Conservation (phyloP, 805 yeast species). For the Citeromyces nyonsensis region DNA sequence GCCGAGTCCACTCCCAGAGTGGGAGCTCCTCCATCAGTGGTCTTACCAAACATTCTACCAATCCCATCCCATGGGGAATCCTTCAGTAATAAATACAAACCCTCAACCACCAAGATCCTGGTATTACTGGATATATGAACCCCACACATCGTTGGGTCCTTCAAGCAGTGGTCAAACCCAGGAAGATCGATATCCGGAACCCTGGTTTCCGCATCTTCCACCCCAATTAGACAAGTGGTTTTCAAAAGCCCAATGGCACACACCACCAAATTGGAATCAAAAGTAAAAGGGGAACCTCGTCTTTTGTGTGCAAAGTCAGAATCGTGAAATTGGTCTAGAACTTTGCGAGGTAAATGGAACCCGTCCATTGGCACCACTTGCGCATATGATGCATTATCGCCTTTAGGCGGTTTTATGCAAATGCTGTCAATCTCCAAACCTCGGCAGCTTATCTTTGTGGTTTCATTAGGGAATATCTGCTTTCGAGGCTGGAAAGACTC, state of each 20-base stretch:
- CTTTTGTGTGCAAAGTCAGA: constrained; percentile 44
- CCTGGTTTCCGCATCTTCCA: constrained; percentile 3
- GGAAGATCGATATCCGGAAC: constrained; percentile 35
- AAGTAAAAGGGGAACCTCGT: constrained; percentile 82
- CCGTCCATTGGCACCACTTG: constrained; percentile 62
- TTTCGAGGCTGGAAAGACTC: too few relatives aligned
- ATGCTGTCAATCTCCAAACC: too few relatives aligned
- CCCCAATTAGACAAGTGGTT: constrained; percentile 11
- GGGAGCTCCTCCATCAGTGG: constrained; percentile 1
- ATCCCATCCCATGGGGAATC: constrained; percentile 46
- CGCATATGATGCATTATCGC: too few relatives aligned
- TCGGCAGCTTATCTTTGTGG: too few relatives aligned
- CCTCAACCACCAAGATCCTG: constrained; percentile 56
- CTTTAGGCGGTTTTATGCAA: too few relatives aligned
- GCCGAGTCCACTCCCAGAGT: constrained; percentile 1
- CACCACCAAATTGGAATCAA: constrained; percentile 41
- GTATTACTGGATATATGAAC: constrained; percentile 26
- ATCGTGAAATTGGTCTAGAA: too few relatives aligned
- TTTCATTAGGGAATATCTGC: too few relatives aligned
- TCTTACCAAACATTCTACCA: constrained; percentile 14
- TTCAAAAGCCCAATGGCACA: constrained; percentile 15
- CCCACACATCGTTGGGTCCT: constrained; percentile 54
- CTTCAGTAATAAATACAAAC: constrained; percentile 50
- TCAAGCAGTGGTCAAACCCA: constrained; percentile 58
- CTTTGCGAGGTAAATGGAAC: constrained; percentile 42